A percentile compares a stretch with the other conserved stretches of the same genome.
Conservation (phyloP, 345 rosid species). For the Salix arbutifolia region DNA sequence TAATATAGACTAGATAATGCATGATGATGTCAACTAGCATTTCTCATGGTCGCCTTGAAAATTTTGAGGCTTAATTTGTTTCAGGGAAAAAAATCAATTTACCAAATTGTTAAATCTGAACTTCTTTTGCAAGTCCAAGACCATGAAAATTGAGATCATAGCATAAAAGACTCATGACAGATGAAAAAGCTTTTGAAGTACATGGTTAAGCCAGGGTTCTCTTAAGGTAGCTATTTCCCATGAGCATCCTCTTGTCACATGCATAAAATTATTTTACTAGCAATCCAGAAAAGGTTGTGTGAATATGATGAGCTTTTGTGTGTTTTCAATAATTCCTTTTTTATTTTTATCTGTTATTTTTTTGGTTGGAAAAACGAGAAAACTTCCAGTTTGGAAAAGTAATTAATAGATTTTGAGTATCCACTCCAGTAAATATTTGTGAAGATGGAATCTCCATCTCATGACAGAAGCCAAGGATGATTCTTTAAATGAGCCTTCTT, state of each 20-base stretch:
- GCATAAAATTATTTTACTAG: neutral
- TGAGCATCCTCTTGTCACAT: neutral
- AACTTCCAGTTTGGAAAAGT: neutral
- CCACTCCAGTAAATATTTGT: neutral
- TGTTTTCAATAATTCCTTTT: neutral
- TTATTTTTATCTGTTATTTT: neutral
- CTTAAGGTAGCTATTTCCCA: neutral
- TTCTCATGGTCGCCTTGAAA: neutral
- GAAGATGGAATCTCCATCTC: constrained; percentile 9
- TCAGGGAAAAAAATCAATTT: neutral
- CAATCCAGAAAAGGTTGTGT: neutral
- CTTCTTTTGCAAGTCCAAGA: neutral
- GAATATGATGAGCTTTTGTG: neutral
- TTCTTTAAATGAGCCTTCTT: neutral
- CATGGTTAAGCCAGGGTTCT: neutral
- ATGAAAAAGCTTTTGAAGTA: neutral
- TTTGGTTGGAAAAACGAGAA: neutral
- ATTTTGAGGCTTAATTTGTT: neutral
- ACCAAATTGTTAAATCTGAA: neutral
- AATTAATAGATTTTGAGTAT: neutral
- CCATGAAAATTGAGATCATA: neutral
- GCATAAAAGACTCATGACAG: neutral
- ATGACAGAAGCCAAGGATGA: neutral
- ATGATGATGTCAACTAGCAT: neutral
- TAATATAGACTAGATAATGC: neutral